Conservation (phyloP, 306 rosid genomes). For the Amphicarpaea edgeworthii region DNA sequence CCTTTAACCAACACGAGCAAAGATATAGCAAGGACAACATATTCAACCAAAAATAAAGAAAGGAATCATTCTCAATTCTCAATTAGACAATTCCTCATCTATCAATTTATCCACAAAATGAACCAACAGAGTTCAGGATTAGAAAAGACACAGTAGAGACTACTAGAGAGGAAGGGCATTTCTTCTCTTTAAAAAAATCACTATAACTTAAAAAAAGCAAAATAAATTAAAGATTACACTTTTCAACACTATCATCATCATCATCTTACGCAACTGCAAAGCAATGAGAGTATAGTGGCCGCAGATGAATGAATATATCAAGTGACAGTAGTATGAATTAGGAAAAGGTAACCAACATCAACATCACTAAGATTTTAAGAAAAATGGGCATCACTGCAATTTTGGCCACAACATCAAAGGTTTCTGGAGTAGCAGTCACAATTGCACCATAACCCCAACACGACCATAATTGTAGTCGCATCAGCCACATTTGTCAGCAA, state of each 20-base stretch:
- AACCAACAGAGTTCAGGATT: not conserved
- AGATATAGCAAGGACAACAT: constrained; percentile 4
- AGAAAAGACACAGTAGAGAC: constrained; percentile 1
- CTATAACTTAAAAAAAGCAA: constrained; percentile 23
- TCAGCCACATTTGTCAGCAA: not conserved
- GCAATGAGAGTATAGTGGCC: constrained; percentile 13
- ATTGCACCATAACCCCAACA: too few relatives aligned
- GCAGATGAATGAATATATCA: constrained; percentile 29
- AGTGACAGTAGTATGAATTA: not conserved
- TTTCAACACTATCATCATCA: constrained; percentile 35
- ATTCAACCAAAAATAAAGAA: not conserved
- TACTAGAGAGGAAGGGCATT: constrained; percentile 9
- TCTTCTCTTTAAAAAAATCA: constrained; percentile 30
- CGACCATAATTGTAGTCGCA: not conserved
- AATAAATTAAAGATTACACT: constrained; percentile 41
- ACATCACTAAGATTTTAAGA: not conserved
- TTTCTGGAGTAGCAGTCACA: not conserved
- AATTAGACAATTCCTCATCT: not conserved
- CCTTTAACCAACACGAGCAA: not conserved
- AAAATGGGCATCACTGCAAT: not conserved
- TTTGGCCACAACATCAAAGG: not conserved
- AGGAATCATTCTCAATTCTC: not conserved
- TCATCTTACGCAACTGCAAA: constrained; percentile 9
- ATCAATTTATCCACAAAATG: constrained; percentile 30
- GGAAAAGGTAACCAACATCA: constrained; percentile 8